Evolutionary conservation across 306 rosid species (phyloP), one percentile per base, ranked within the genome.

Genomic region (Acacia melanoxylon): DNA sequence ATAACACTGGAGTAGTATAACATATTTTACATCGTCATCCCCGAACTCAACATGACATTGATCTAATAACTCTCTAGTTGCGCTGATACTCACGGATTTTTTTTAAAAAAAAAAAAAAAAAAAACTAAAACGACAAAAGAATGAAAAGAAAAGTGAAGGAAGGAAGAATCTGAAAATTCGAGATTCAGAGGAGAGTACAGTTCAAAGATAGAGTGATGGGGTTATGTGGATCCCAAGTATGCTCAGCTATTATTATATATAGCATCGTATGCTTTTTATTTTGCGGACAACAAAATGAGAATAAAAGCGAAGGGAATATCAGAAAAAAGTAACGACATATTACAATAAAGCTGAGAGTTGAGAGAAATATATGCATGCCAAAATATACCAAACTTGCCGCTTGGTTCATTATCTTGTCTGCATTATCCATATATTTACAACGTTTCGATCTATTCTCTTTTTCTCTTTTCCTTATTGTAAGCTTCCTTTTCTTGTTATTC

Each of bases 381-480:
- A n/a, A 77, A 71, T 82, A 84, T 84, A 22, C 90, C 82, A 84
- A 87, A 87, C 88, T 87, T 87, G 90, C 33, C 44, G 80, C 73
- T 78, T 87, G 82, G 80, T 78, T 65, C 66, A 74, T 74, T 75
- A n/a, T 78, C 31, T 46, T 80, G 42, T 74, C 62, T 68, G 68
- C 83, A 68, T 56, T 81, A 8, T 52, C 54, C 62, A 4, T 59
- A 42, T 73, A 51, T 81, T 71, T 68, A 46, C 79, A 25, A 83
- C 82, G 86, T 81, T 84, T 87, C n/a, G n/a, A n/a, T n/a, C 80
- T 84, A 78, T 78, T 81, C 84, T 44, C 87, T 81, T 87, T 86
- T 56, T 62, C 41, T 83, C 59, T 61, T 59, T 61, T 49, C 76
- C 11, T 59, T 75, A 29, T 58, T 22, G 16, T 61, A 54, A 42